Evolutionary conservation across 2,329 filamentous ascomycete species (phyloP), one percentile per base, ranked within the genome.

Genomic region (Penicillium sp.): DNA sequence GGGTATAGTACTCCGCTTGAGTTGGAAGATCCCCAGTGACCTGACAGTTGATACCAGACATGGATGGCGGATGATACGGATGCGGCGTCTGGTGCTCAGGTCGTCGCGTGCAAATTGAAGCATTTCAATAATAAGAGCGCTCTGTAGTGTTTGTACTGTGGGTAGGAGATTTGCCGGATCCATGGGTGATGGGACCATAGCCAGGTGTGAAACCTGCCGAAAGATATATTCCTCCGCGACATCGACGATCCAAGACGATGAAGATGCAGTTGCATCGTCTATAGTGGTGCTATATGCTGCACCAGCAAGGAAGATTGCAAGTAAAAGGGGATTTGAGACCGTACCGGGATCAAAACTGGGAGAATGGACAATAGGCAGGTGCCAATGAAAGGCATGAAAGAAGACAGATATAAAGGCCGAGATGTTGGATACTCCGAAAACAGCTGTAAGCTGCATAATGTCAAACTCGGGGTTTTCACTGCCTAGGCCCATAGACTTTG

Each of bases 301-400:
- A 14, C 62, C 62, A 1, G 60, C 51, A 6, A 65, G 24, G 5
- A 62, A 64, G 5, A 64, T 63, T 5, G 62, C 44, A 4, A 64
- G 55, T 3, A 65, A 42, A 1, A 65, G 49, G 3, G 57, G 31
- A 14, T 55, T 63, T 3, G 61, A 59, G 11, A 61, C 39, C 6
- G 56, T 55, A 1, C 57, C 58, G 0, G 62, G 62, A 24, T 64
- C 56, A 23, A 65, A 64, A 4, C 61, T 64, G 16, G 62, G 61
- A 13, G 61, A 65, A 46, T 65, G 62, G 1, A 65, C 59, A 9
- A 65, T 57, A 0, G 62, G 62, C 6, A 65, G 46, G 35, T 65
- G 62, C 62, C 62, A 65, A 40, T 65, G 59, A 2, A 65, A 51
- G n/a, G 62, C 61, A 11, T 64, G 59, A 13, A 65, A 65, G 43